Percentiles rank a stretch among this genome's conserved stretches.
These are phyloP conservation scores for Fistulifera solaris DNA, from an alignment of 108 stramenopile genomes.

Conservation along the genomic window DNA sequence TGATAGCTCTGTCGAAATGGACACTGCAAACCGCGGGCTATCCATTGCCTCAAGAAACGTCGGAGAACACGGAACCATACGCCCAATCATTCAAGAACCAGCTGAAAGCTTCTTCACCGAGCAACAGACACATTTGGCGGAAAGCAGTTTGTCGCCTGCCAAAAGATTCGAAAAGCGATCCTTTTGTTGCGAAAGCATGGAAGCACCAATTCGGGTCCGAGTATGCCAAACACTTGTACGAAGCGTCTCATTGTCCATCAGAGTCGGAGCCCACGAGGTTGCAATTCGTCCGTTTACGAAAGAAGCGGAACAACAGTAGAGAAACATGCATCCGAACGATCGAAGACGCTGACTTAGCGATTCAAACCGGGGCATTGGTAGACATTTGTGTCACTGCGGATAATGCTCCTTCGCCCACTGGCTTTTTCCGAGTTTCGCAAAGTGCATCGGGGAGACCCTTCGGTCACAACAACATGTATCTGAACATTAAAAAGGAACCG, in stretches of 20 bases:
- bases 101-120: too few relatives aligned
- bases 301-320: slow-evolving; percentile 3
- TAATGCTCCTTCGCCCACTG: slow-evolving; percentile 60
- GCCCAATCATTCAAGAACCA: too few relatives aligned
- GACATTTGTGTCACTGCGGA: slow-evolving; percentile 62
- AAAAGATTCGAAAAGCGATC: too few relatives aligned
- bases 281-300: slow-evolving; percentile 7
- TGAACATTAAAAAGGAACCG: slow-evolving; percentile 77
- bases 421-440: slow-evolving; percentile 65
- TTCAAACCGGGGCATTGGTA: slow-evolving; percentile 65
- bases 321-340: not conserved
- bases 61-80: too few relatives aligned
- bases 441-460: slow-evolving; percentile 12
- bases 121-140: too few relatives aligned
- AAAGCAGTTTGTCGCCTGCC: too few relatives aligned
- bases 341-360: slow-evolving; percentile 43
- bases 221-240: slow-evolving; percentile 69
- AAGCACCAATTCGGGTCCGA: slow-evolving; percentile 60
- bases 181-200: not conserved
- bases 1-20: too few relatives aligned
- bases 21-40: too few relatives aligned
- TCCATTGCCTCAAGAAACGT: too few relatives aligned
- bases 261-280: slow-evolving; percentile 22
- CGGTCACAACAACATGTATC: slow-evolving; percentile 25
- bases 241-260: slow-evolving; percentile 9